phyloP scores from a whole-genome alignment of 2,329 filamentous ascomycete genomes.

The Trichoderma breve region DNA sequence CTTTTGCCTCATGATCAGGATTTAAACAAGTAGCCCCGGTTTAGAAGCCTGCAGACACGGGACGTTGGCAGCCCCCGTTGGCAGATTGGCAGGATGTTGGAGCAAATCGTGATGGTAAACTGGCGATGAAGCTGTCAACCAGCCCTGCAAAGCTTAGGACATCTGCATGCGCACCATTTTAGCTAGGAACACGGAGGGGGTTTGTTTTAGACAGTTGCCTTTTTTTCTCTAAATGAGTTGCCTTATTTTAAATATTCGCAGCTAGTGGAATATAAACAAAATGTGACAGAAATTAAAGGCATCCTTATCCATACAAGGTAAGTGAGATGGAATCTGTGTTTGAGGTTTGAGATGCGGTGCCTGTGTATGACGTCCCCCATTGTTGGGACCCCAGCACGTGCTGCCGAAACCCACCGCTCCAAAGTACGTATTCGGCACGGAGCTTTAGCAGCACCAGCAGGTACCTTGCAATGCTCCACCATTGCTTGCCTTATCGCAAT shows the following conservation, averaged over 20 bases:
- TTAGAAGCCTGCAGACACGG: not conserved
- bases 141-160: not conserved
- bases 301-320: not conserved
- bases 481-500: conserved; percentile 11
- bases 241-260: not conserved
- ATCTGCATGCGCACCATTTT: not conserved
- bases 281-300: not conserved
- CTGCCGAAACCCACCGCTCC: not conserved
- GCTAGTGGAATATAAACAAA: not conserved
- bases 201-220: not conserved
- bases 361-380: not conserved
- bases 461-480: conserved; percentile 4
- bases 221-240: not conserved
- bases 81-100: not conserved
- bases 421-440: not conserved
- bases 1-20: not conserved
- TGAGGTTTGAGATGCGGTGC: not conserved
- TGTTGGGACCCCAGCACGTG: not conserved
- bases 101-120: not conserved
- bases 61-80: not conserved
- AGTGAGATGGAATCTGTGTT: not conserved
- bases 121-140: not conserved
- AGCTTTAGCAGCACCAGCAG: not conserved
- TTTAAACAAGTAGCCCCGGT: not conserved
- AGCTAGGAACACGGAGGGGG: not conserved